Evolutionary conservation across 805 yeast species (phyloP).

Genomic region (Metschnikowia borealis): DNA sequence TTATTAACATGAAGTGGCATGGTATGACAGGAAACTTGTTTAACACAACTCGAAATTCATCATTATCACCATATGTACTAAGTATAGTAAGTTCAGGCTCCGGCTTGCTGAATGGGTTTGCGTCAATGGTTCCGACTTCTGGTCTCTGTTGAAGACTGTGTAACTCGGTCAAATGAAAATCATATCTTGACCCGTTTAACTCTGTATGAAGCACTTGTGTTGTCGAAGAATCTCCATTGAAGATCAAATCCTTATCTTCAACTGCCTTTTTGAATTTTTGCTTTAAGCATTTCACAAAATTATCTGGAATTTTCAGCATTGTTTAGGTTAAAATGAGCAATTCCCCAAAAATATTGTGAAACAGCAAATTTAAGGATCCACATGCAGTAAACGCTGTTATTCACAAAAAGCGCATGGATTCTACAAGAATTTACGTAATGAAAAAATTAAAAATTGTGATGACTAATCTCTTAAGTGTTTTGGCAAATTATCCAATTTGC

Average conservation of each 20-base stretch:
- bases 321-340: background rate
- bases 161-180: slow-evolving; percentile 30
- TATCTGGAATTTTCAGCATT: slow-evolving; percentile 27
- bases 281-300: slow-evolving; percentile 33
- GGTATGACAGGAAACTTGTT: slow-evolving; percentile 86
- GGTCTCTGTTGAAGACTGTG: slow-evolving; percentile 37
- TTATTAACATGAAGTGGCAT: slow-evolving; percentile 74
- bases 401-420: background rate
- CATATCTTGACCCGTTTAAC: slow-evolving; percentile 11
- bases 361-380: background rate
- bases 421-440: background rate
- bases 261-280: slow-evolving; percentile 48
- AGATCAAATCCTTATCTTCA: slow-evolving; percentile 42
- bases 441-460: background rate
- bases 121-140: slow-evolving; percentile 35
- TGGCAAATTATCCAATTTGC: slow-evolving; percentile 46
- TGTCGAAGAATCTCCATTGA: slow-evolving; percentile 45
- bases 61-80: slow-evolving; percentile 47
- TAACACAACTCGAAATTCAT: slow-evolving; percentile 57
- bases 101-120: slow-evolving; percentile 76
- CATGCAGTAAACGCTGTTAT: background rate
- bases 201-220: slow-evolving; percentile 12
- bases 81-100: slow-evolving; percentile 70
- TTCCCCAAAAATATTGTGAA: background rate
- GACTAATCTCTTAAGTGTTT: slow-evolving; percentile 11